These are phyloP conservation scores for Scheffersomyces segobiensis DNA, from an alignment of 1,139 yeast genomes.

Conservation along the genomic window DNA sequence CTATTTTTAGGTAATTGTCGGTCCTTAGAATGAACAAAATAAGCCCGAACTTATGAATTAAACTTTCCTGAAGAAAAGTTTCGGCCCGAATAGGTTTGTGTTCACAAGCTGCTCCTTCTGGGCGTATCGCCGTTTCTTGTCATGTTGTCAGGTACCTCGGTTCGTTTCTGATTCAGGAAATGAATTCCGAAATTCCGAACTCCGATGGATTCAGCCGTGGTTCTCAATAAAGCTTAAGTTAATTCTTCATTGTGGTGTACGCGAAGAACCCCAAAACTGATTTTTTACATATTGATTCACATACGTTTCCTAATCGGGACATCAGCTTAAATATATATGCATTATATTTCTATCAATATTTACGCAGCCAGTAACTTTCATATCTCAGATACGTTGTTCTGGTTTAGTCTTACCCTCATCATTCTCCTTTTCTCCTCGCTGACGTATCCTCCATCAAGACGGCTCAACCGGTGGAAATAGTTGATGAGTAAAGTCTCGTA, in stretches of 20 bases:
- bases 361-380: not conserved
- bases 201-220: too few relatives aligned
- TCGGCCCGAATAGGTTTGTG: not conserved
- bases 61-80: too few relatives aligned
- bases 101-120: not conserved
- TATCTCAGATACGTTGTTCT: not conserved
- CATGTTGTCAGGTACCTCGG: not conserved
- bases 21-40: not conserved
- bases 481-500: constrained; percentile 41
- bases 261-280: too few relatives aligned
- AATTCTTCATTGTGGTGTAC: too few relatives aligned
- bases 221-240: too few relatives aligned
- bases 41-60: too few relatives aligned
- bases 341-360: not conserved
- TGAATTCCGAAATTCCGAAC: not conserved
- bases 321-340: not conserved
- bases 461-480: constrained; percentile 34
- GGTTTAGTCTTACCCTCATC: constrained; percentile 17
- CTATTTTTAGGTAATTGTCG: not conserved
- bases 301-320: not conserved
- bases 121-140: not conserved
- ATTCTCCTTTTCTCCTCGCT: constrained; percentile 21
- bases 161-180: not conserved
- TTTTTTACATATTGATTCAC: too few relatives aligned
- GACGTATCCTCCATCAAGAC: constrained; percentile 42